A percentile compares a stretch with the other conserved stretches of the same genome.
Conservation (phyloP, 768 basidiomycete genomes). For the Pluteus cervinus region DNA sequence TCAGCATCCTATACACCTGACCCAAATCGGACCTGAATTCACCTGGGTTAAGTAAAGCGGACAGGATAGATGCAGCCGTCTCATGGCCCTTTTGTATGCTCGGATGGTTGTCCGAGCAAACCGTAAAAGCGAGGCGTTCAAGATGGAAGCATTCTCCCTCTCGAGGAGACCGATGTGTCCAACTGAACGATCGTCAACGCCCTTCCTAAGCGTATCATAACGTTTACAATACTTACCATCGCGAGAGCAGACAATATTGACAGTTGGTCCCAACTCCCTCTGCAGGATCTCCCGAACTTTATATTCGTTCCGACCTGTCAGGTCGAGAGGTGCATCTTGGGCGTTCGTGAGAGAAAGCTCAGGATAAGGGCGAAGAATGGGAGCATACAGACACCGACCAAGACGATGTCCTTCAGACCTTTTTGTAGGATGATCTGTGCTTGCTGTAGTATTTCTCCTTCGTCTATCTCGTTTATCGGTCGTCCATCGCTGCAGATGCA, state of each 20-base stretch:
- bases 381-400: slow-evolving; percentile 24
- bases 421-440: slow-evolving; percentile 27
- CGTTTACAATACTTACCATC: slow-evolving; percentile 24
- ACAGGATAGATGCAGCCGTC: slow-evolving; percentile 38
- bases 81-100: slow-evolving; percentile 47
- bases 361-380: not conserved
- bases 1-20: not conserved
- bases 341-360: not conserved
- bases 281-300: slow-evolving; percentile 21
- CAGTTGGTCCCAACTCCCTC: slow-evolving; percentile 27
- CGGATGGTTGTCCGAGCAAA: slow-evolving; percentile 52
- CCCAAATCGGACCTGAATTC: not conserved
- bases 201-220: not conserved
- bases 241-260: slow-evolving; percentile 47
- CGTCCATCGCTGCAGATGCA: slow-evolving; percentile 22
- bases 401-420: slow-evolving; percentile 20
- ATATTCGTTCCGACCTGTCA: slow-evolving; percentile 25
- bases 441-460: slow-evolving; percentile 38
- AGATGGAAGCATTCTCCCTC: slow-evolving; percentile 62
- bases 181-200: slow-evolving; percentile 23
- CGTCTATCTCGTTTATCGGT: slow-evolving; percentile 27
- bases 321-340: slow-evolving; percentile 27
- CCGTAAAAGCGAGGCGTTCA: slow-evolving; percentile 57
- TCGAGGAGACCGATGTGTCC: slow-evolving; percentile 55
- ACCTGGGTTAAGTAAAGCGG: slow-evolving; percentile 48